phyloP scores from a whole-genome alignment of 257 asterid genomes.

The Solanum pinnatisectum region DNA sequence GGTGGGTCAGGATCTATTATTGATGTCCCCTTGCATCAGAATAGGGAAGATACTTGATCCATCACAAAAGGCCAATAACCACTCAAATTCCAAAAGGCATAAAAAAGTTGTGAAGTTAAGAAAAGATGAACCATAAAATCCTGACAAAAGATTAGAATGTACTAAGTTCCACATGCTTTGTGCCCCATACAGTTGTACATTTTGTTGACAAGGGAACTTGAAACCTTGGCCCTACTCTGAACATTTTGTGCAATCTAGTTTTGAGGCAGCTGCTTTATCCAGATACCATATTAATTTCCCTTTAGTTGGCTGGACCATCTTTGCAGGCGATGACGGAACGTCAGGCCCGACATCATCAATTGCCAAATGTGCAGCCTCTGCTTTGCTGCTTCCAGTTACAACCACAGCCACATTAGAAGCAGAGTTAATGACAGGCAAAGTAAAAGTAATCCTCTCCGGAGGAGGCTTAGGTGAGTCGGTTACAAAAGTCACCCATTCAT shows the following conservation, averaged over 20 bases:
- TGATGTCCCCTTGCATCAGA: background rate
- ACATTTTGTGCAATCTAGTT: constrained; percentile 31
- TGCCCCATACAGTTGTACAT: background rate
- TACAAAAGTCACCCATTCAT: constrained; percentile 52
- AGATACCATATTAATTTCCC: constrained; percentile 83
- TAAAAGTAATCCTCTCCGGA: constrained; percentile 59
- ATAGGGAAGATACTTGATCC: background rate
- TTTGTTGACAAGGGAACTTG: background rate
- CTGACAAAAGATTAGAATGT: background rate
- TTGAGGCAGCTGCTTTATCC: constrained; percentile 62
- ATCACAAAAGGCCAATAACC: background rate
- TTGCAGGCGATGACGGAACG: constrained; percentile 38
- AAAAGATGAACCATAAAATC: background rate
- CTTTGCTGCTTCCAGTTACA: constrained; percentile 35
- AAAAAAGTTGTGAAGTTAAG: background rate
- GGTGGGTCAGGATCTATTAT: background rate
- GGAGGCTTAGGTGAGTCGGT: constrained; percentile 63
- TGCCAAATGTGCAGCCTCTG: constrained; percentile 43
- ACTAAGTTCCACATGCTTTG: background rate
- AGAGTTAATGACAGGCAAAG: constrained; percentile 56
- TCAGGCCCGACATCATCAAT: constrained; percentile 33
- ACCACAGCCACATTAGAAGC: constrained; percentile 49
- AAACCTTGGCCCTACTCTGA: constrained; percentile 22
- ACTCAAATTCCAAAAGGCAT: background rate
- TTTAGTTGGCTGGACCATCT: constrained; percentile 49